Conservation (phyloP, 2,329 filamentous ascomycete genomes). For the Biscogniauxia marginata region DNA sequence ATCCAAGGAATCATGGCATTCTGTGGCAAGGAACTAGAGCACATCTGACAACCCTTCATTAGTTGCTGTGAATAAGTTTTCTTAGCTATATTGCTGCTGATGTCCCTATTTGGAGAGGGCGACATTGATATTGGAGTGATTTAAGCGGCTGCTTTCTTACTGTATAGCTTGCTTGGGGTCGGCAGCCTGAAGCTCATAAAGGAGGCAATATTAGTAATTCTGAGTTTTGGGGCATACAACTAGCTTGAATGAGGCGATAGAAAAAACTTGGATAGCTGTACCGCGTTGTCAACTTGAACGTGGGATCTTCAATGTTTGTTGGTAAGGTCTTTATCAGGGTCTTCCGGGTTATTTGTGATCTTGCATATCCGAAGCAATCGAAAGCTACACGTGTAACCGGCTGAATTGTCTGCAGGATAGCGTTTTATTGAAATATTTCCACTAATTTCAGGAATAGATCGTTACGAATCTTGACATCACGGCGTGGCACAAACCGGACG, state of each 20-base stretch:
- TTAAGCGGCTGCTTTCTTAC: background rate
- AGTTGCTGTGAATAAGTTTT: background rate
- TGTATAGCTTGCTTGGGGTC: background rate
- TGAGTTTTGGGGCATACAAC: background rate
- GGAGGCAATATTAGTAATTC: background rate
- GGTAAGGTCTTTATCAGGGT: conserved; percentile 22
- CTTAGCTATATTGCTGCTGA: background rate
- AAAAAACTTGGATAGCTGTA: background rate
- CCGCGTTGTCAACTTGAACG: conserved; percentile 1
- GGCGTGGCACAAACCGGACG: conserved; percentile 25
- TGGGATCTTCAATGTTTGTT: conserved; percentile 11
- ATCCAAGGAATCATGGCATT: background rate
- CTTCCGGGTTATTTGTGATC: conserved; percentile 18
- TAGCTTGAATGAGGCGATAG: background rate
- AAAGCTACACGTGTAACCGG: conserved; percentile 15
- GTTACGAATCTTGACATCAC: conserved; percentile 29
- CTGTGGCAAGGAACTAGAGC: background rate
- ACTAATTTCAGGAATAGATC: conserved; percentile 14
- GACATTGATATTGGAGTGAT: background rate
- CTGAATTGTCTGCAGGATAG: conserved; percentile 1
- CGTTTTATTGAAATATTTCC: conserved; percentile 10
- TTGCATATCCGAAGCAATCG: conserved; percentile 23
- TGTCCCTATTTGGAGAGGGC: background rate
- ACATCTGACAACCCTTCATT: background rate
- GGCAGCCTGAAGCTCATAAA: background rate